These are phyloP conservation scores for Cymbidium sinense DNA, from an alignment of 106 monocot genomes.

Conservation along the genomic window DNA sequence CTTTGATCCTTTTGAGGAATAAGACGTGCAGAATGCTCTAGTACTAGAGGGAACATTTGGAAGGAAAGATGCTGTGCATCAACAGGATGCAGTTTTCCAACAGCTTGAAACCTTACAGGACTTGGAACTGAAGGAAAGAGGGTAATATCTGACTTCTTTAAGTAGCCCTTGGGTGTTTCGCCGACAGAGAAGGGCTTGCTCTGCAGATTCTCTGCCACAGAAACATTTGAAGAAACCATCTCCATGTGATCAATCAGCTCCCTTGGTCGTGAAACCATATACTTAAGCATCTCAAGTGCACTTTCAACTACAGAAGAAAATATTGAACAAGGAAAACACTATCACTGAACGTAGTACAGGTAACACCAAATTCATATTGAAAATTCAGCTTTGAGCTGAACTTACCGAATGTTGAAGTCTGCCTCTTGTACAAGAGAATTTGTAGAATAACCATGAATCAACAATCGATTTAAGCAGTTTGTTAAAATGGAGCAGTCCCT, in stretches of 20 bases:
- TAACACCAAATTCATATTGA: not conserved
- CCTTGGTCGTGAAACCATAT: conserved; percentile 9
- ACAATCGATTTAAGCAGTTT: conserved; percentile 18
- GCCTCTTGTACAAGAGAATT: not conserved
- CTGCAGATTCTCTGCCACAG: not conserved
- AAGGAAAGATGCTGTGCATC: conserved; percentile 19
- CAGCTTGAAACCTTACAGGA: conserved; percentile 20
- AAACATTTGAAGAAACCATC: not conserved
- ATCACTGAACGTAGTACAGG: not conserved
- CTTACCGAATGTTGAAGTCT: conserved; percentile 12
- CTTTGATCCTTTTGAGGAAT: not conserved
- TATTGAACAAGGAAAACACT: not conserved
- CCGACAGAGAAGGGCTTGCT: not conserved
- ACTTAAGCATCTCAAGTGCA: conserved; percentile 20
- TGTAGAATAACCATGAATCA: conserved; percentile 20
- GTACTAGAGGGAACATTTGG: conserved; percentile 13
- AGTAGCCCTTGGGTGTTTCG: conserved; percentile 5
- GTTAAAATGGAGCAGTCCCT: conserved; percentile 17
- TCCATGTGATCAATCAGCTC: conserved; percentile 23
- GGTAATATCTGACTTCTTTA: not conserved
- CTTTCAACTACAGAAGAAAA: conserved; percentile 12
- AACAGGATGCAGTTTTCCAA: conserved; percentile 6
- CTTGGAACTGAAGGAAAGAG: conserved; percentile 12
- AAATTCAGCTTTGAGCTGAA: conserved; percentile 12
- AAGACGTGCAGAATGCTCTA: conserved; percentile 4